Percentiles rank a stretch among this genome's conserved stretches.
These are phyloP conservation scores for Myxozyma vanderwaltii DNA, from an alignment of 805 yeast species.

Conservation along the genomic window DNA sequence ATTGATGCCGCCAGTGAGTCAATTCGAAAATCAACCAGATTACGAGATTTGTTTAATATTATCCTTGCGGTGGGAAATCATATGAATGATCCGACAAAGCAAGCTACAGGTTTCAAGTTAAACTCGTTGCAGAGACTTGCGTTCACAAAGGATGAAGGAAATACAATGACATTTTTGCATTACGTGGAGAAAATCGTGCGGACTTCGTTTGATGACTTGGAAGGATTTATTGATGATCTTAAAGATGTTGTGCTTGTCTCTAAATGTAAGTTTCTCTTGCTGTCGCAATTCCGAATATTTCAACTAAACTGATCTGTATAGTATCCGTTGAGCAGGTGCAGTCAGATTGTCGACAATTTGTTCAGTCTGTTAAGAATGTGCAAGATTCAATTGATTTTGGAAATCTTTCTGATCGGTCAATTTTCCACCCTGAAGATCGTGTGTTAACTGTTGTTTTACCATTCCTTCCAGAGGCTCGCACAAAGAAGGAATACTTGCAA, in stretches of 20 bases:
- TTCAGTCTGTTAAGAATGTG: constrained; percentile 65
- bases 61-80: constrained; percentile 91
- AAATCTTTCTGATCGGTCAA: constrained; percentile 73
- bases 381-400: constrained; percentile 77
- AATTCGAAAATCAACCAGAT: constrained; percentile 63
- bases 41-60: constrained; percentile 75
- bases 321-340: constrained; percentile 80
- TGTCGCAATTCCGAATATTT: too few species aligned
- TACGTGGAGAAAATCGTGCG: constrained; percentile 90
- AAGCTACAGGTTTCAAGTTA: constrained; percentile 89
- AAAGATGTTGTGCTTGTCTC: constrained; percentile 60
- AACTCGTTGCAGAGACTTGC: constrained; percentile 87
- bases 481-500: constrained; percentile 64
- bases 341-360: constrained; percentile 67
- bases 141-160: constrained; percentile 85
- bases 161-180: constrained; percentile 85
- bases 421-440: constrained; percentile 82
- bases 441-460: constrained; percentile 63
- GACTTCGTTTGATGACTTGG: constrained; percentile 76
- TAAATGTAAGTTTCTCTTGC: constrained; percentile 44
- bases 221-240: constrained; percentile 72
- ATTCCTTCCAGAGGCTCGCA: constrained; percentile 72
- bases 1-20: constrained; percentile 75
- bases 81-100: constrained; percentile 92
- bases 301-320: background rate